Conservation (phyloP, 2,329 filamentous ascomycete species). For the Colletotrichum sp. region DNA sequence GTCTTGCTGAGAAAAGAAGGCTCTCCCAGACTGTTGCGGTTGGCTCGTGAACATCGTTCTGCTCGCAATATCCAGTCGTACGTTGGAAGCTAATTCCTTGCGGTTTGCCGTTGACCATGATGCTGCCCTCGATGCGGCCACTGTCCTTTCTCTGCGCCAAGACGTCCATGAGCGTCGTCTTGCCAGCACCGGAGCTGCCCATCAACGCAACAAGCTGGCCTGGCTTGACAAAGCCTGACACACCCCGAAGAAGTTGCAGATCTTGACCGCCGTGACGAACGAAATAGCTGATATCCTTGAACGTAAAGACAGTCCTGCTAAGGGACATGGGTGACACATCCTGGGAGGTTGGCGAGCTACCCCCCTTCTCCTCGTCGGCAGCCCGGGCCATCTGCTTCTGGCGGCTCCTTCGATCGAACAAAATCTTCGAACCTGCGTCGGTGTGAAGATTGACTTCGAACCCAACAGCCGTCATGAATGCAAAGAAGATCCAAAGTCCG, state of each 20-base stretch:
- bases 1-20: conserved; percentile 68
- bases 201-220: conserved; percentile 68
- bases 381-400: background rate
- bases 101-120: conserved; percentile 10
- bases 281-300: conserved; percentile 6
- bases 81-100: conserved; percentile 1
- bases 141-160: conserved; percentile 63
- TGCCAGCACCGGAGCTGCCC: conserved; percentile 46
- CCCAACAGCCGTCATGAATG: background rate
- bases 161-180: conserved; percentile 61
- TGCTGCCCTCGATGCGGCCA: conserved; percentile 23
- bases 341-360: background rate
- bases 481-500: conserved; percentile 18
- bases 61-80: conserved; percentile 4
- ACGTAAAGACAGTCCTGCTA: conserved; percentile 7
- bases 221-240: conserved; percentile 74
- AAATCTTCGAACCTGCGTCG: background rate
- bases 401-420: conserved; percentile 36
- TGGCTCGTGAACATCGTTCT: conserved; percentile 47
- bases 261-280: conserved; percentile 44
- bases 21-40: conserved; percentile 71
- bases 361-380: background rate
- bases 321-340: background rate
- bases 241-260: conserved; percentile 62
- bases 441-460: background rate